Conservation (phyloP, 257 asterid species). For the Solanum sitiens region DNA sequence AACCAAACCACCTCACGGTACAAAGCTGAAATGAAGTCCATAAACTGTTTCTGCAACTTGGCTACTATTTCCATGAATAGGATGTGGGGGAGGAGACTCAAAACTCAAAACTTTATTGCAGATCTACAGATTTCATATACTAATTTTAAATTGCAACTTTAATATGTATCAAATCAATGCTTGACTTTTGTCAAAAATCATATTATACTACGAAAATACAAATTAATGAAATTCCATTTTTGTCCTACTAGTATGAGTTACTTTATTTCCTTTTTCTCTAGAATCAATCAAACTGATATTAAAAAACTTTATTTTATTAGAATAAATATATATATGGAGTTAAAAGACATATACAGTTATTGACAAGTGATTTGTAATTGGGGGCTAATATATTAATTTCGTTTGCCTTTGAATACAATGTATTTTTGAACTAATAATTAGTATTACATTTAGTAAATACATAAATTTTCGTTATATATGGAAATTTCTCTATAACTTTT, state of each 20-base stretch:
- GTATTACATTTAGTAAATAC: background rate
- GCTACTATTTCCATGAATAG: slow-evolving; percentile 7
- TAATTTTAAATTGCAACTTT: background rate
- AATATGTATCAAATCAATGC: background rate
- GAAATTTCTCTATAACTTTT: background rate
- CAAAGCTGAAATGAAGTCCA: slow-evolving; percentile 15
- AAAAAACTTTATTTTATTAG: background rate
- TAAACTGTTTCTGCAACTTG: slow-evolving; percentile 21
- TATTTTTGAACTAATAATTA: background rate
- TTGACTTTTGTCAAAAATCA: background rate
- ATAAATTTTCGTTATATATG: background rate
- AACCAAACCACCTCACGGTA: slow-evolving; percentile 15
- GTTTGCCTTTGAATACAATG: background rate
- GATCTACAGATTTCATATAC: background rate
- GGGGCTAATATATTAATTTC: background rate
- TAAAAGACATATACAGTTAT: background rate
- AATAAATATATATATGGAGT: background rate
- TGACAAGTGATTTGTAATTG: background rate
- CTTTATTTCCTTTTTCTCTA: background rate
- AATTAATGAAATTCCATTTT: background rate
- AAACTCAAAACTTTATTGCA: background rate
- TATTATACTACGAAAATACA: too few species aligned
- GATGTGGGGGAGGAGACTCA: background rate
- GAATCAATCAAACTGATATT: background rate
- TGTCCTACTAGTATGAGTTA: background rate